Base-by-base conservation (phyloP, 768 basidiomycete species). In the Pulveroboletus ravenelii region DNA sequence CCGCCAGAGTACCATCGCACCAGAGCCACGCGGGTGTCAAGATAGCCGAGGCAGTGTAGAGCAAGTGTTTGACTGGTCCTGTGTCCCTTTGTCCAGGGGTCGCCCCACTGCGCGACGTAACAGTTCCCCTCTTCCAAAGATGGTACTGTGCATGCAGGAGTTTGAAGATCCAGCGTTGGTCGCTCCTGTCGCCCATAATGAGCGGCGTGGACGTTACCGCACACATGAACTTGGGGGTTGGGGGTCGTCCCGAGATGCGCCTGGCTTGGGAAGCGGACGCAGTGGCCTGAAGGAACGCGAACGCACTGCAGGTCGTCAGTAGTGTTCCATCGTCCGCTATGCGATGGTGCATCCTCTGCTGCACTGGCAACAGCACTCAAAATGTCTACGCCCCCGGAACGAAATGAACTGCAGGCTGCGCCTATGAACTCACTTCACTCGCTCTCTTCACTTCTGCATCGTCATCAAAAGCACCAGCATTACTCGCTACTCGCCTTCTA, bases 241-340 rank as follows among this genome's bases (percentile, higher is more conserved):
- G 17, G 71, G 67, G 29, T 58, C 58, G 41, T 69, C 70, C 31
- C 67, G 67, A n/a, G 69, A 73, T 34, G 83, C 79, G 3, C 84
- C 84, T 34, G 85, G 85, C 9, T 81, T 69, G 51, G 85, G 84
- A 6, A 70, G 70, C 37, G 85, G 85, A 46, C 78, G 85, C 45
- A 87, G 84, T 55, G 86, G 85, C 7, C 64, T 87, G 44, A 55
- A 78, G 59, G 70, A 72, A 36, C 71, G 74, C 40, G 71, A 71
- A 48, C 69, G 72, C 34, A 62, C 60, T 7, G 58, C 60, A 15
- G 54, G 60, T 29, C 64, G 60, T 43, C 58, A 57, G 64, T 70
- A 60, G 56, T 39, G 23, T 40, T n/a, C 38, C 18, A 48, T 30
- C 27, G 36, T 32, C 44, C 36, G 38, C 44, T 41, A 50, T 25